Conservation (phyloP, 768 basidiomycete species). For the Phylloporus sp. region DNA sequence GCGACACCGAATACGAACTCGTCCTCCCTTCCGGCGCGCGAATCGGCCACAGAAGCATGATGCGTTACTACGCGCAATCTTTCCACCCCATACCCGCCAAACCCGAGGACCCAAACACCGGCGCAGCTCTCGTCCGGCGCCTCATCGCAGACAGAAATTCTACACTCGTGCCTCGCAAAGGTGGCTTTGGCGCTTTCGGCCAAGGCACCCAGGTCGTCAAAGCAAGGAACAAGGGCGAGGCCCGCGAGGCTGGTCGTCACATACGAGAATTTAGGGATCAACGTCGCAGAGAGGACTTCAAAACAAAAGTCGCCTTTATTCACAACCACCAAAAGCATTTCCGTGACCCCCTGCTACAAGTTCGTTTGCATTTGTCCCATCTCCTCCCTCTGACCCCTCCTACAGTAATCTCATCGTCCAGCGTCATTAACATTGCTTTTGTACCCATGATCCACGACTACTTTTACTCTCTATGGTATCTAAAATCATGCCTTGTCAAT, state of each 20-base stretch:
- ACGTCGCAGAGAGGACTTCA: conserved; percentile 73
- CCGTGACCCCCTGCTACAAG: conserved; percentile 66
- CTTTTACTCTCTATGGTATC: conserved; percentile 15
- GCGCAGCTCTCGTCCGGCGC: conserved; percentile 69
- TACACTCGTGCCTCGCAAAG: conserved; percentile 76
- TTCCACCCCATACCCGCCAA: conserved; percentile 47
- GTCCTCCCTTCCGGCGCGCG: conserved; percentile 89
- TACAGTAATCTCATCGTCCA: conserved; percentile 13
- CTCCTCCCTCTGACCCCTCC: conserved; percentile 2
- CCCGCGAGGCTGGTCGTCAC: conserved; percentile 85
- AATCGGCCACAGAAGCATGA: conserved; percentile 87
- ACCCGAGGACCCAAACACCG: conserved; percentile 62
- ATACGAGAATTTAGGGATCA: conserved; percentile 81
- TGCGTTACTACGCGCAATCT: conserved; percentile 81
- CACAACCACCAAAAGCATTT: conserved; percentile 88
- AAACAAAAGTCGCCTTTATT: conserved; percentile 72
- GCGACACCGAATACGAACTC: conserved; percentile 80
- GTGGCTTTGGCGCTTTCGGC: conserved; percentile 86
- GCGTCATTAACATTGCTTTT: conserved; percentile 5
- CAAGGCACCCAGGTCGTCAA: conserved; percentile 77
- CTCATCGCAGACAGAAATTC: conserved; percentile 79
- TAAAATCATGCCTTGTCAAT: conserved; percentile 8
- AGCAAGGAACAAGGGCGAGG: conserved; percentile 93
- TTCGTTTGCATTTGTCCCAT: conserved; percentile 12
- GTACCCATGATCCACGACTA: conserved; percentile 8